These are phyloP conservation scores for Clathrospora elynae DNA, from an alignment of 2,329 filamentous ascomycete species.

Conservation along the genomic window DNA sequence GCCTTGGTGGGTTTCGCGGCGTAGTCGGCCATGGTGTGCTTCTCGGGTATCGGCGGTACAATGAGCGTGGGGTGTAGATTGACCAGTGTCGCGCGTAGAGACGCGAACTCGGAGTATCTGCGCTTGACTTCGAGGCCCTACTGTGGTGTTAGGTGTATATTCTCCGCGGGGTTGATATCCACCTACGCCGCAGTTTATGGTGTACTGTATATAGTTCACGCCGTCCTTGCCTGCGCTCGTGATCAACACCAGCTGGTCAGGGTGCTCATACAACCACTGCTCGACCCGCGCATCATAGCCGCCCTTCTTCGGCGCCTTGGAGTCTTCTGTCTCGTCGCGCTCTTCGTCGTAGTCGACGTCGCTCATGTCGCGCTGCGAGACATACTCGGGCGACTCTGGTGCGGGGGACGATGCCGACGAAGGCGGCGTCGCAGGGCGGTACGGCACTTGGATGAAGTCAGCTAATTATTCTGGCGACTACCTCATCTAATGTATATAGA, in stretches of 20 bases:
- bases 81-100: constrained; percentile 83
- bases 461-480: constrained; percentile 4
- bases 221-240: constrained; percentile 94
- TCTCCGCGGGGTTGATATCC: constrained; percentile 2
- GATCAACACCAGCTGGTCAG: constrained; percentile 86
- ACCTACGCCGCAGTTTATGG: constrained; percentile 87
- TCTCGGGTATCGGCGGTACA: constrained; percentile 96
- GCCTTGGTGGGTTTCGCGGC: constrained; percentile 97
- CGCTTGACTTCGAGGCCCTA: constrained; percentile 94
- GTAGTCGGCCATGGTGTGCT: constrained; percentile 98
- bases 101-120: constrained; percentile 95
- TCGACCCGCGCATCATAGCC: constrained; percentile 95
- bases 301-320: constrained; percentile 69
- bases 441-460: constrained; percentile 37
- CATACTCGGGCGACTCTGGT: constrained; percentile 65
- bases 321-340: constrained; percentile 51
- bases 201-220: constrained; percentile 94
- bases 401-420: constrained; percentile 74
- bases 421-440: constrained; percentile 66
- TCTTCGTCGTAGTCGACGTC: constrained; percentile 64
- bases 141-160: constrained; percentile 17
- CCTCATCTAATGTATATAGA: constrained; percentile 7
- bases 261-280: constrained; percentile 95
- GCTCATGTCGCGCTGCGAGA: constrained; percentile 60
- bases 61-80: constrained; percentile 93